Evolutionary conservation across 371 early-diverging fungal species (phyloP).

Genomic region (Smittium culicis): DNA sequence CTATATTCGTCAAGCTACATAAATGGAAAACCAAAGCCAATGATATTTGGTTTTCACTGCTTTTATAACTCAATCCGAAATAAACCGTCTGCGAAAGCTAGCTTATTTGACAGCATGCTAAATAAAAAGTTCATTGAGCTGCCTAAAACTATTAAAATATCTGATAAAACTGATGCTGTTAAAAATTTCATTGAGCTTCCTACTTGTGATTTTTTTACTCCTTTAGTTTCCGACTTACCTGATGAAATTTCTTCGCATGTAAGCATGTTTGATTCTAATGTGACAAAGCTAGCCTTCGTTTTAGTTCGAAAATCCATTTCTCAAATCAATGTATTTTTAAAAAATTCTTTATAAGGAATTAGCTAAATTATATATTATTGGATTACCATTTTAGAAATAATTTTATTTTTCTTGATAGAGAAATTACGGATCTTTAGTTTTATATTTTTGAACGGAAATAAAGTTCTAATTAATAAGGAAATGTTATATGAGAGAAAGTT

Average conservation of each 20-base stretch:
- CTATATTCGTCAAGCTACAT: background rate
- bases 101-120: background rate
- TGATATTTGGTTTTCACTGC: slow-evolving; percentile 5
- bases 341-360: background rate
- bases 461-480: too few relatives aligned
- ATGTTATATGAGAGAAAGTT: too few relatives aligned
- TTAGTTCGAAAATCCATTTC: background rate
- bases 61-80: slow-evolving; percentile 5
- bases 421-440: too few relatives aligned
- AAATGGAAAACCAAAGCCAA: background rate
- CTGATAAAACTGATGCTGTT: background rate
- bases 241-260: slow-evolving; percentile 2
- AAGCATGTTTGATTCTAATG: slow-evolving; percentile 6
- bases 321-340: slow-evolving; percentile 5
- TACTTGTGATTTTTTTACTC: background rate
- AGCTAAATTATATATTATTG: too few relatives aligned
- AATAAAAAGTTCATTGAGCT: background rate
- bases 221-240: background rate
- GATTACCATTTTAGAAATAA: background rate
- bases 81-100: background rate
- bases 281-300: slow-evolving; percentile 1
- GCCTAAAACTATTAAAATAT: background rate
- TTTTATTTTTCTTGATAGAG: background rate
- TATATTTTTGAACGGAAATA: too few relatives aligned
- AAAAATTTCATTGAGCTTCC: background rate